phyloP scores from a whole-genome alignment of 306 rosid species.

The Quercus cerris region DNA sequence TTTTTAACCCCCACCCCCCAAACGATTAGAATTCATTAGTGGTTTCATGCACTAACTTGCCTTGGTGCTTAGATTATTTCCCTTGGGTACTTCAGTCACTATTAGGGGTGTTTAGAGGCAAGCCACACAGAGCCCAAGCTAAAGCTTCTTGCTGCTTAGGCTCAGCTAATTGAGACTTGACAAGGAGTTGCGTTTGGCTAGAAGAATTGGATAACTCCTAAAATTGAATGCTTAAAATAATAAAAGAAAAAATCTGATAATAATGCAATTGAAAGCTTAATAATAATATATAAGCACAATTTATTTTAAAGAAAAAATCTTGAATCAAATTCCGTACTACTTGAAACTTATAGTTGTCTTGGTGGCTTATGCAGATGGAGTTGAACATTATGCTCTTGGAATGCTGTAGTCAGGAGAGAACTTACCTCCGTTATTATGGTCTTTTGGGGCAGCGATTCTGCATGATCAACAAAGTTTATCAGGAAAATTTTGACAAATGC shows the following conservation, averaged over 20 bases:
- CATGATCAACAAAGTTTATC: conserved; percentile 79
- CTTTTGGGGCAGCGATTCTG: conserved; percentile 86
- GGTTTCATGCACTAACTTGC: background rate
- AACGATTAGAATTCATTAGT: background rate
- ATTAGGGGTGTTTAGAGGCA: background rate
- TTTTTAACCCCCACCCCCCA: background rate
- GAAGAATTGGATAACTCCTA: too few species aligned
- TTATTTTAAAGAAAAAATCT: too few species aligned
- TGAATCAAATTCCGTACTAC: background rate
- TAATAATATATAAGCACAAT: too few species aligned
- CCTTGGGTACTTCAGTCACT: too few species aligned
- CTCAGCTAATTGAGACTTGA: background rate
- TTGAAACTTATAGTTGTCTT: background rate
- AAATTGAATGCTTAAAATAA: background rate
- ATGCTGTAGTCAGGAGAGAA: conserved; percentile 93
- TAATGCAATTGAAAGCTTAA: too few species aligned
- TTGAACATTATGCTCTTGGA: conserved; percentile 75
- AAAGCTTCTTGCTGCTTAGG: background rate
- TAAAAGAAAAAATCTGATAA: too few species aligned
- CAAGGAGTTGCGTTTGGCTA: background rate
- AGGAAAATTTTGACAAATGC: conserved; percentile 89
- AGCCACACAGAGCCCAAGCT: background rate
- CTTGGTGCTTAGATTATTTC: background rate
- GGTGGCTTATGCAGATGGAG: conserved; percentile 59
- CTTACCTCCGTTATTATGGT: conserved; percentile 82